Conservation (phyloP, 2,329 filamentous ascomycete species). For the Corniculantispora saksenae region DNA sequence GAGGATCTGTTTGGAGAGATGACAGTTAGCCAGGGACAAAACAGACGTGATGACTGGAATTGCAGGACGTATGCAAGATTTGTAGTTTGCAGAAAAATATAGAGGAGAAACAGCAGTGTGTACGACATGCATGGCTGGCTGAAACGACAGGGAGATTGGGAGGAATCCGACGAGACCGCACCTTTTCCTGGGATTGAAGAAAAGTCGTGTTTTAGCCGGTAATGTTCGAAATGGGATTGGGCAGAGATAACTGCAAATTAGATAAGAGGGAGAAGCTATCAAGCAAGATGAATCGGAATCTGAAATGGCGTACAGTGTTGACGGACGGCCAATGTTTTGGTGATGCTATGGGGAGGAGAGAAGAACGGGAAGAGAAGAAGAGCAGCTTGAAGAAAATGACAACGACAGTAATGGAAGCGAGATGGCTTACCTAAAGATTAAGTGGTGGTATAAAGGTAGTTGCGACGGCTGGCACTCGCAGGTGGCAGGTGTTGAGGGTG, state of each 20-base stretch:
- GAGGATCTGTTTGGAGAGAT: slow-evolving; percentile 29
- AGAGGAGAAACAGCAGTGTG: background rate
- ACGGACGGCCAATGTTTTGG: slow-evolving; percentile 44
- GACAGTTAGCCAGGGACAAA: slow-evolving; percentile 14
- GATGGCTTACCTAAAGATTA: slow-evolving; percentile 22
- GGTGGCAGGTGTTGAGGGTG: slow-evolving; percentile 26
- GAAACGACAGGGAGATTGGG: slow-evolving; percentile 1
- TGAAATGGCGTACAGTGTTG: slow-evolving; percentile 38
- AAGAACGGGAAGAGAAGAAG: slow-evolving; percentile 28
- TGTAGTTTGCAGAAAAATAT: background rate
- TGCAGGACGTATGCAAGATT: background rate
- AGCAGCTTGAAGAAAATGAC: slow-evolving; percentile 12
- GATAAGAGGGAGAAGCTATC: slow-evolving; percentile 56
- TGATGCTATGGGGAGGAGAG: slow-evolving; percentile 47
- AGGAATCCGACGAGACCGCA: background rate
- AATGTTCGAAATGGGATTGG: background rate
- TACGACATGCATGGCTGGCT: background rate
- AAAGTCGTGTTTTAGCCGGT: slow-evolving; percentile 6
- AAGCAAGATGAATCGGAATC: slow-evolving; percentile 53
- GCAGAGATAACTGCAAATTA: slow-evolving; percentile 24
- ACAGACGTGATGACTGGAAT: background rate
- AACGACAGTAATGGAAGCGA: slow-evolving; percentile 11
- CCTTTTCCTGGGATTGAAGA: slow-evolving; percentile 6
- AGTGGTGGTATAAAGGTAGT: slow-evolving; percentile 19
- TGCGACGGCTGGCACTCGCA: slow-evolving; percentile 3